Evolutionary conservation across 169 alveolate species (phyloP).

Genomic region (Cryptosporidium xiaoi): DNA sequence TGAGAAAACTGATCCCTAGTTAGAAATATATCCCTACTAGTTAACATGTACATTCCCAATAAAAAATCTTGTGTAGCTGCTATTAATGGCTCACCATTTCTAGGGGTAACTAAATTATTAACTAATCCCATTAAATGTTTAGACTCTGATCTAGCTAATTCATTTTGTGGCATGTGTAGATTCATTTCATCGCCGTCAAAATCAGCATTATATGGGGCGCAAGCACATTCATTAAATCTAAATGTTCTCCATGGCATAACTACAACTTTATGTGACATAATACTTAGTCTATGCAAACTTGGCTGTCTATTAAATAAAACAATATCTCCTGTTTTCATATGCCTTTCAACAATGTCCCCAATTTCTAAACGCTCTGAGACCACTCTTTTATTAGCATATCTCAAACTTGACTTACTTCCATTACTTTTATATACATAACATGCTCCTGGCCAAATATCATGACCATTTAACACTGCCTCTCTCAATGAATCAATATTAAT

Average conservation of each 20-base stretch:
- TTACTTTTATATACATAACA: slow-evolving; percentile 85
- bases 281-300: slow-evolving; percentile 96
- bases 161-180: slow-evolving; percentile 97
- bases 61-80: slow-evolving; percentile 94
- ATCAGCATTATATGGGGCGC: slow-evolving; percentile 99
- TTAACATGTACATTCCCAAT: slow-evolving; percentile 88
- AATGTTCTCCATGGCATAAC: slow-evolving; percentile 96
- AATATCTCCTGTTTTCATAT: slow-evolving; percentile 95
- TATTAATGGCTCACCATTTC: slow-evolving; percentile 96
- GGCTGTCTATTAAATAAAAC: slow-evolving; percentile 99
- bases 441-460: slow-evolving; percentile 97
- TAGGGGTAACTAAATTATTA: slow-evolving; percentile 95
- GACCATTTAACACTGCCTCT: slow-evolving; percentile 92
- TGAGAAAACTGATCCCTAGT: slow-evolving; percentile 92
- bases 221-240: slow-evolving; percentile 96
- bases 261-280: slow-evolving; percentile 96
- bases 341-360: slow-evolving; percentile 99
- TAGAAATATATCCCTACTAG: slow-evolving; percentile 94
- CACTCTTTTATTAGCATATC: slow-evolving; percentile 87
- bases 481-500: slow-evolving; percentile 89
- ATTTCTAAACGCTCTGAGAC: slow-evolving; percentile 87
- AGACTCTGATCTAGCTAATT: slow-evolving; percentile 95
- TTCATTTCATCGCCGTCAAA: slow-evolving; percentile 99
- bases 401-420: slow-evolving; percentile 85
- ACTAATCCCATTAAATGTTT: slow-evolving; percentile 93